Conservation (phyloP, 2,329 filamentous ascomycete species). For the Lachnellula arida region DNA sequence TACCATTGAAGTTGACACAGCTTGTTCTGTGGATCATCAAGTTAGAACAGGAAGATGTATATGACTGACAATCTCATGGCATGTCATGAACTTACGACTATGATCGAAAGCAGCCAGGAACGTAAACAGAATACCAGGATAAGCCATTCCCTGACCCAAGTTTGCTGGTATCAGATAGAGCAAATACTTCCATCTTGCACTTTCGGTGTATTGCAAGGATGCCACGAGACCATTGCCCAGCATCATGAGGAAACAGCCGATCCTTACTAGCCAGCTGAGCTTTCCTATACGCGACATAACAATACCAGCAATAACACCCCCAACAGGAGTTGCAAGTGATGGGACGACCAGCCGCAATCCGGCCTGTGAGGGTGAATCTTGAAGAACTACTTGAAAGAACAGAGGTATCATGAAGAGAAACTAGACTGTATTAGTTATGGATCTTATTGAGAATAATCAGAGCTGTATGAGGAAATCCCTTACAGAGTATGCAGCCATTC, state of each 20-base stretch:
- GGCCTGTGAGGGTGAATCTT: conserved; percentile 59
- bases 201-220: conserved; percentile 42
- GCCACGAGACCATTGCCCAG: conserved; percentile 50
- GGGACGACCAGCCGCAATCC: conserved; percentile 61
- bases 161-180: conserved; percentile 54
- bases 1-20: conserved; percentile 57
- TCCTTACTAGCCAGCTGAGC: conserved; percentile 47
- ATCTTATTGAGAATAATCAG: not conserved
- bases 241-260: conserved; percentile 47
- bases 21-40: conserved; percentile 45
- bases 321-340: conserved; percentile 54
- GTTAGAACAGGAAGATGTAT: not conserved
- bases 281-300: conserved; percentile 54
- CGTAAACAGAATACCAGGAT: conserved; percentile 55
- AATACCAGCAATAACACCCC: conserved; percentile 51
- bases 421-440: conserved; percentile 24
- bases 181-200: conserved; percentile 50
- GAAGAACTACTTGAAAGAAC: conserved; percentile 64
- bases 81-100: conserved; percentile 39
- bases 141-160: conserved; percentile 55
- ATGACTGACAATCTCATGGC: too few relatives aligned
- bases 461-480: not conserved
- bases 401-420: conserved; percentile 67
- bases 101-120: conserved; percentile 60
- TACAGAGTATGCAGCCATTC: conserved; percentile 56